phyloP scores from a whole-genome alignment of 352 stramenopile species.

The Globisporangium spinosum region DNA sequence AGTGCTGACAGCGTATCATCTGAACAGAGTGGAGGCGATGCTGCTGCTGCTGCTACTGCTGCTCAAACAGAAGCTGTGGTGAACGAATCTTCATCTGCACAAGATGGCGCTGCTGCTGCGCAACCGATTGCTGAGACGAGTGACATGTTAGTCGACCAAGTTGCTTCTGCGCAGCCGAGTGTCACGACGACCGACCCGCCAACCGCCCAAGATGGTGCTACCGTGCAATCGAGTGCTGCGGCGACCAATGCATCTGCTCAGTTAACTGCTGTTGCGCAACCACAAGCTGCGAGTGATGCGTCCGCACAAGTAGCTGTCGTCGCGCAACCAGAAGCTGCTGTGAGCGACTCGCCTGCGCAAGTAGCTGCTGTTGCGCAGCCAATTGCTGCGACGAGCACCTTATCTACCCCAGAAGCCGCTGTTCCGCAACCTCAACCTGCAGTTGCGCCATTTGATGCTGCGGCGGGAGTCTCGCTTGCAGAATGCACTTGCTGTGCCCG shows the following conservation, averaged over 20 bases:
- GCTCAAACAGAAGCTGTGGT: not conserved
- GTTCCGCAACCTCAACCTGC: not conserved
- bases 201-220: not conserved
- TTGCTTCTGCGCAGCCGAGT: not conserved
- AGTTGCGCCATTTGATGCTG: not conserved
- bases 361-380: not conserved
- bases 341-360: not conserved
- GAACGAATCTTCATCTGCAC: not conserved
- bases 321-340: not conserved
- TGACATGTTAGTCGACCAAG: not conserved
- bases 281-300: not conserved
- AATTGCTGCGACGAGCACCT: not conserved
- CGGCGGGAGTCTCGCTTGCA: not conserved
- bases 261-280: not conserved
- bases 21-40: not conserved
- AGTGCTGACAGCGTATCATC: not conserved
- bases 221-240: not conserved
- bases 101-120: not conserved
- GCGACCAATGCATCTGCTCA: not conserved
- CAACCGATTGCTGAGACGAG: not conserved
- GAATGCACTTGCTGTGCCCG: slow-evolving; percentile 5
- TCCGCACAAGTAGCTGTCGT: not conserved
- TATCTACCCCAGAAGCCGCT: not conserved
- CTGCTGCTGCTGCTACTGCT: not conserved
- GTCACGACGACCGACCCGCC: not conserved